Conservation (phyloP, 2,329 filamentous ascomycete genomes). For the Calonectria honghensis region DNA sequence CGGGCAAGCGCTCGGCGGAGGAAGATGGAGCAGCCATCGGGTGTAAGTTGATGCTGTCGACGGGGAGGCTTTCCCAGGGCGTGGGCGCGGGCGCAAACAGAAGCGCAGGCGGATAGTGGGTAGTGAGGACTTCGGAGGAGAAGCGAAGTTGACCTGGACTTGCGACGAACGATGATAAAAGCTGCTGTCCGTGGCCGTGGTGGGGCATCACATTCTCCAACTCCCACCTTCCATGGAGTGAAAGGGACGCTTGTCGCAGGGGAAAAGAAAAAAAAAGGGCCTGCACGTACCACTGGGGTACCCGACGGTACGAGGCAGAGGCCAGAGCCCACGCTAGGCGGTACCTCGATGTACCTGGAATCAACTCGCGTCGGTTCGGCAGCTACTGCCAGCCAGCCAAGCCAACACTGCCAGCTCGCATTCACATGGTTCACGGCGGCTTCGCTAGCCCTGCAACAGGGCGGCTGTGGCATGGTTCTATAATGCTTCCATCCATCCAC, state of each 20-base stretch:
- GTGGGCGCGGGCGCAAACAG: constrained; percentile 42
- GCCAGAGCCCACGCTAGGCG: constrained; percentile 31
- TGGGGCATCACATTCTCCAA: constrained; percentile 52
- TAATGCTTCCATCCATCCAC: constrained; percentile 31
- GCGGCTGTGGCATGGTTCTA: constrained; percentile 34
- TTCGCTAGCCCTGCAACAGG: constrained; percentile 31
- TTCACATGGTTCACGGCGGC: constrained; percentile 27
- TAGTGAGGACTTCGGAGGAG: constrained; percentile 47
- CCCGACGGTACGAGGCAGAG: constrained; percentile 20
- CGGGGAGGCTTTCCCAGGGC: constrained; percentile 38
- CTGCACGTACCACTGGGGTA: constrained; percentile 37
- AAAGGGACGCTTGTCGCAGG: constrained; percentile 33
- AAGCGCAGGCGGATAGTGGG: constrained; percentile 38
- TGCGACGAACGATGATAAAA: constrained; percentile 56
- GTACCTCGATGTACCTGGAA: constrained; percentile 27
- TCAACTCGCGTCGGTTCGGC: constrained; percentile 15
- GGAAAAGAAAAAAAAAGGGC: constrained; percentile 21
- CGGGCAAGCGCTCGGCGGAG: constrained; percentile 46
- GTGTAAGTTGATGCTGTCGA: constrained; percentile 40
- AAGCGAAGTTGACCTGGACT: constrained; percentile 50
- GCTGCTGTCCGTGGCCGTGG: constrained; percentile 48
- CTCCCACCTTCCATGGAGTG: constrained; percentile 24
- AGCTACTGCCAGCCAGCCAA: constrained; percentile 26
- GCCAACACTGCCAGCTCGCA: neutral
- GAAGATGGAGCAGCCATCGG: constrained; percentile 50